phyloP scores from a whole-genome alignment of 176 grass and related monocot species.

The Chrysopogon serrulatus region DNA sequence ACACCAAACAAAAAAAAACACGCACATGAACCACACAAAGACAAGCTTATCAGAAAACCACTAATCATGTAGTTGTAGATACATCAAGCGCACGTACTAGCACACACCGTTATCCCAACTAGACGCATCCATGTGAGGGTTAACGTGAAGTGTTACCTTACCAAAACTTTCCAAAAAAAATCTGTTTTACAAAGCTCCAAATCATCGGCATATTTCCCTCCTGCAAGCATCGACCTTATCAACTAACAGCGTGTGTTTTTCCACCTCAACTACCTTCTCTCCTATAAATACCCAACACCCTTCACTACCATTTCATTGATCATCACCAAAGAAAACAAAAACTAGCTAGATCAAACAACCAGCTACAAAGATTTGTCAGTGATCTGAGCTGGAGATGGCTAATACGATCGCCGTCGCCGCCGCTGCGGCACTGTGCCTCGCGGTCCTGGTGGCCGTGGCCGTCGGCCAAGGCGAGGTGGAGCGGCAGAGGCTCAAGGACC shows the following conservation, averaged over 20 bases:
- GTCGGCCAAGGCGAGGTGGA: neutral
- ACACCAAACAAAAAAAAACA: neutral
- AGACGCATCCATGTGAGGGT: neutral
- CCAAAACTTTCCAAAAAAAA: neutral
- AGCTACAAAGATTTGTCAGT: neutral
- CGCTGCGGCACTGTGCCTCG: neutral
- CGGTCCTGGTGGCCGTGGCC: constrained; percentile 17
- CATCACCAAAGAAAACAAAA: neutral
- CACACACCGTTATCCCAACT: neutral
- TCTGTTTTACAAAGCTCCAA: constrained; percentile 21
- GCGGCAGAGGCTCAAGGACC: constrained; percentile 10
- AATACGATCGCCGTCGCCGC: constrained; percentile 12
- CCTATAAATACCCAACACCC: neutral
- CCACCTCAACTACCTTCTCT: neutral
- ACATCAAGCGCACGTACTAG: neutral
- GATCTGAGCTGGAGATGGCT: neutral
- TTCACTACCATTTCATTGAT: neutral
- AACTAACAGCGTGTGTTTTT: neutral
- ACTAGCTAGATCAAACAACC: neutral
- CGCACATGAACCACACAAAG: neutral
- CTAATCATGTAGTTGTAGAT: neutral
- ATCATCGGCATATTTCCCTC: neutral
- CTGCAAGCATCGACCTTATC: neutral
- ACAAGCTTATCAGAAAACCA: neutral
- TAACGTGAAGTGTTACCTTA: neutral